These are phyloP conservation scores for Posidonia australis DNA, from an alignment of 106 monocot species.

Conservation along the genomic window DNA sequence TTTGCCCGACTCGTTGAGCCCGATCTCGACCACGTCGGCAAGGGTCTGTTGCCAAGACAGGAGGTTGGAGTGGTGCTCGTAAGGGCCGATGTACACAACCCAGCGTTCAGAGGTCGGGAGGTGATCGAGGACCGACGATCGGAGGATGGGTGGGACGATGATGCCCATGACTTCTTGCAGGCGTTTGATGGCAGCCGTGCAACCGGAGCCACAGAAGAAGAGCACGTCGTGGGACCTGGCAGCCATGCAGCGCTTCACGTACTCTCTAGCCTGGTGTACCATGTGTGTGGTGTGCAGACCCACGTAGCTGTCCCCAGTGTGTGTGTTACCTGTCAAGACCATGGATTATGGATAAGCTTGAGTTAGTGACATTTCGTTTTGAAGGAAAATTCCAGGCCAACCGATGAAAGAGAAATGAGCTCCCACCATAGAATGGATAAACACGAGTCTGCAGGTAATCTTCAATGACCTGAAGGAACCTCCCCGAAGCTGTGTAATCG, in stretches of 20 bases:
- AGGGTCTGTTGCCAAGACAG: constrained; percentile 62
- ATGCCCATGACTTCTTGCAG: constrained; percentile 65
- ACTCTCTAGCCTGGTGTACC: constrained; percentile 22
- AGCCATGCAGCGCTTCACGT: constrained; percentile 41
- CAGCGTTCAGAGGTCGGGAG: constrained; percentile 23
- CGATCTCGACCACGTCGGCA: constrained; percentile 60
- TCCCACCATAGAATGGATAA: constrained; percentile 53
- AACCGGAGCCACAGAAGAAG: constrained; percentile 65
- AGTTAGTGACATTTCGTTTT: too few relatives aligned
- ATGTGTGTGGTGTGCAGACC: constrained; percentile 36
- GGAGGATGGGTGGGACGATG: constrained; percentile 41
- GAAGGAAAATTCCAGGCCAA: too few relatives aligned
- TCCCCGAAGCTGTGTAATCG: constrained; percentile 60
- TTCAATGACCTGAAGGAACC: constrained; percentile 46
- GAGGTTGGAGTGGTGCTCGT: constrained; percentile 83
- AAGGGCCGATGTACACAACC: constrained; percentile 66
- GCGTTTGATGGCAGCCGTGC: constrained; percentile 60
- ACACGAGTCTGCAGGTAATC: constrained; percentile 28
- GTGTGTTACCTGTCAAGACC: constrained; percentile 50
- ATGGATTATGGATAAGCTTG: too few relatives aligned
- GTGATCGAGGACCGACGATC: not conserved
- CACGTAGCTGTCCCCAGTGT: constrained; percentile 60
- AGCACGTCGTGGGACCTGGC: constrained; percentile 38
- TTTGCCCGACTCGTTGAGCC: constrained; percentile 28
- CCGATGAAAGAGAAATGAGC: not conserved